These are phyloP conservation scores for Annulohypoxylon truncatum DNA, from an alignment of 2,329 filamentous ascomycete species.

Conservation along the genomic window DNA sequence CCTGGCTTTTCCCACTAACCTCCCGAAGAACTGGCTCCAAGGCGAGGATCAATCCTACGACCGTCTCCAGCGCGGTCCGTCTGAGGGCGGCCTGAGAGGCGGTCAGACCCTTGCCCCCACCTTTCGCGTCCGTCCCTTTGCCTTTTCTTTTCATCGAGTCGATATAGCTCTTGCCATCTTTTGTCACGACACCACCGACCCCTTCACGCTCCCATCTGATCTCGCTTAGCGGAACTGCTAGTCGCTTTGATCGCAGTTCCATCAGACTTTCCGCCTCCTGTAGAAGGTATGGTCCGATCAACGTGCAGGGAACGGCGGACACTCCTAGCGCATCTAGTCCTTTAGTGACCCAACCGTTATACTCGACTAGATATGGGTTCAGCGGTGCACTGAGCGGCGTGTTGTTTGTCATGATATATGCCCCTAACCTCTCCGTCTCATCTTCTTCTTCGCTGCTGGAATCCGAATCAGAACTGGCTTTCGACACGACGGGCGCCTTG, in stretches of 20 bases:
- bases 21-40: slow-evolving; percentile 86
- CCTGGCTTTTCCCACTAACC: slow-evolving; percentile 84
- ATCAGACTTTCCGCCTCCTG: slow-evolving; percentile 80
- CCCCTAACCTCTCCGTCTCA: slow-evolving; percentile 75
- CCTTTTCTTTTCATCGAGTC: slow-evolving; percentile 64
- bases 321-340: slow-evolving; percentile 79
- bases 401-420: slow-evolving; percentile 84
- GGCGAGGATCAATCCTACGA: slow-evolving; percentile 85
- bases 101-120: slow-evolving; percentile 65
- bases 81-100: slow-evolving; percentile 78
- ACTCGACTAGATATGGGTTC: slow-evolving; percentile 84
- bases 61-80: slow-evolving; percentile 81
- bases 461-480: slow-evolving; percentile 47
- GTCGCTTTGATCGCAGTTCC: slow-evolving; percentile 76
- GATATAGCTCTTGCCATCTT: slow-evolving; percentile 70
- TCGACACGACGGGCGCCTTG: slow-evolving; percentile 39
- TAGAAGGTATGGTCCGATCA: slow-evolving; percentile 80
- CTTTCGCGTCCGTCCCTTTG: slow-evolving; percentile 51
- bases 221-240: slow-evolving; percentile 89
- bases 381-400: slow-evolving; percentile 84
- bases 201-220: slow-evolving; percentile 88
- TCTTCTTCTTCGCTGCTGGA: slow-evolving; percentile 65
- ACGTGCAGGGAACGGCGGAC: slow-evolving; percentile 80
- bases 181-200: slow-evolving; percentile 70
- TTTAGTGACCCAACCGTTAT: slow-evolving; percentile 83